Evolutionary conservation across 2,329 filamentous ascomycete species (phyloP).

Genomic region (Cordyceps farinosa): DNA sequence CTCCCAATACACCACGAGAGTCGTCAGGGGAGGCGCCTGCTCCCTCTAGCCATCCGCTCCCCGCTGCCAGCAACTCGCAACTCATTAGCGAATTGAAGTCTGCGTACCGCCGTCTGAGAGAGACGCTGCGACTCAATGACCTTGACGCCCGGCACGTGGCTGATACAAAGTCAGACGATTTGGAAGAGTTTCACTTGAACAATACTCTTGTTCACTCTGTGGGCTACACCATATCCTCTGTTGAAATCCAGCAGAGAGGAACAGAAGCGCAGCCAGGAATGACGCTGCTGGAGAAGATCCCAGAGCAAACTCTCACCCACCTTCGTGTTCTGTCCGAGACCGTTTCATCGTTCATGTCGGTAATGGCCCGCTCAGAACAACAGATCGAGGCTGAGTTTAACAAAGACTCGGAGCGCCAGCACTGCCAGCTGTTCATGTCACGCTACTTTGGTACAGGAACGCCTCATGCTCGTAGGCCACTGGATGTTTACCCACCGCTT

Average conservation of each 20-base stretch:
- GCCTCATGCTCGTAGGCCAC: slow-evolving; percentile 37
- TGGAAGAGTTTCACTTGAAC: slow-evolving; percentile 48
- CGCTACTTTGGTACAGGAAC: slow-evolving; percentile 46
- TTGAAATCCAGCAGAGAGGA: slow-evolving; percentile 90
- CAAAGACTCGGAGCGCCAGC: slow-evolving; percentile 65
- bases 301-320: slow-evolving; percentile 79
- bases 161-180: slow-evolving; percentile 28
- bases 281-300: slow-evolving; percentile 78
- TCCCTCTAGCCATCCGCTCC: slow-evolving; percentile 9
- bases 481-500: slow-evolving; percentile 53
- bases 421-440: slow-evolving; percentile 70
- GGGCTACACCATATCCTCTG: slow-evolving; percentile 80
- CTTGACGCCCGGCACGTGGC: slow-evolving; percentile 41
- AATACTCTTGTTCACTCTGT: slow-evolving; percentile 64
- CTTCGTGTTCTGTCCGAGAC: slow-evolving; percentile 87
- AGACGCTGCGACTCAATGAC: slow-evolving; percentile 55
- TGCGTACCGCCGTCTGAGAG: slow-evolving; percentile 58
- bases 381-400: slow-evolving; percentile 65
- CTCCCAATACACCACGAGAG: slow-evolving; percentile 40
- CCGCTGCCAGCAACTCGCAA: slow-evolving; percentile 23
- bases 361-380: slow-evolving; percentile 63
- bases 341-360: slow-evolving; percentile 75
- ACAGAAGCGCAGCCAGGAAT: slow-evolving; percentile 68
- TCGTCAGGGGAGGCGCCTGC: slow-evolving; percentile 33
- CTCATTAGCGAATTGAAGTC: slow-evolving; percentile 53